Evolutionary conservation across 1,284 basidiomycete species (phyloP).

Genomic region (Pseudozyma pruni): DNA sequence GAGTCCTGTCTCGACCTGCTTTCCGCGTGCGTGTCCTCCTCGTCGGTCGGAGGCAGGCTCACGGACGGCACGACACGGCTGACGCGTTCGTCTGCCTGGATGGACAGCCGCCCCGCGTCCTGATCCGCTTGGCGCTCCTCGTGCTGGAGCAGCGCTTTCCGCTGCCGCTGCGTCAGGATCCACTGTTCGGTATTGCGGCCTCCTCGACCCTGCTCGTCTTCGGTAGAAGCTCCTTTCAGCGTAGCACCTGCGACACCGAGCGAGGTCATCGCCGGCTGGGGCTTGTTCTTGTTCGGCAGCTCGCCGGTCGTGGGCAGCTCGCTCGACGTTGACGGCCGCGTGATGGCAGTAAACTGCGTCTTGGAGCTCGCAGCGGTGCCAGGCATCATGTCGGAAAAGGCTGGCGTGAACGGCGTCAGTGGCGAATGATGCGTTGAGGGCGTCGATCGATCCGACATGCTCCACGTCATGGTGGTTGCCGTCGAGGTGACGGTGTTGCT

Average conservation of each 20-base stretch:
- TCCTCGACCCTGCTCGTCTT: conserved; percentile 8
- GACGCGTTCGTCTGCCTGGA: conserved; percentile 31
- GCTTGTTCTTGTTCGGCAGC: not conserved
- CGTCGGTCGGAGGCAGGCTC: conserved; percentile 1
- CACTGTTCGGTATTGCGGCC: conserved; percentile 39
- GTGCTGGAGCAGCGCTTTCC: conserved; percentile 30
- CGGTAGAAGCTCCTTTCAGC: conserved; percentile 8
- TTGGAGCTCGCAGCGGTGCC: conserved; percentile 24
- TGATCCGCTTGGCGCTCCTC: conserved; percentile 26
- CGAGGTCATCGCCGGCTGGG: conserved; percentile 8
- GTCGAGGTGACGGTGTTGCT: conserved; percentile 27
- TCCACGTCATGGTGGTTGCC: conserved; percentile 36
- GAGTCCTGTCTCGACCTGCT: conserved; percentile 31
- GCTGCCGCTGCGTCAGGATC: conserved; percentile 39
- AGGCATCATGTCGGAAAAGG: conserved; percentile 48
- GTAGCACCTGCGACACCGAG: conserved; percentile 13
- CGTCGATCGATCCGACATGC: conserved; percentile 38
- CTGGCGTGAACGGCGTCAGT: conserved; percentile 50
- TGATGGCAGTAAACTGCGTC: conserved; percentile 15
- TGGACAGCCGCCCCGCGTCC: conserved; percentile 16
- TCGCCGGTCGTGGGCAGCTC: conserved; percentile 9
- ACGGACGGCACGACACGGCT: conserved; percentile 8
- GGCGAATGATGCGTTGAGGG: conserved; percentile 43
- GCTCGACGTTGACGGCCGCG: conserved; percentile 9
- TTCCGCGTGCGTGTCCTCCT: not conserved